Evolutionary conservation across 768 basidiomycete species (phyloP), one percentile per base, ranked within the genome.

Genomic region (Hortiboletus flavorubellus): DNA sequence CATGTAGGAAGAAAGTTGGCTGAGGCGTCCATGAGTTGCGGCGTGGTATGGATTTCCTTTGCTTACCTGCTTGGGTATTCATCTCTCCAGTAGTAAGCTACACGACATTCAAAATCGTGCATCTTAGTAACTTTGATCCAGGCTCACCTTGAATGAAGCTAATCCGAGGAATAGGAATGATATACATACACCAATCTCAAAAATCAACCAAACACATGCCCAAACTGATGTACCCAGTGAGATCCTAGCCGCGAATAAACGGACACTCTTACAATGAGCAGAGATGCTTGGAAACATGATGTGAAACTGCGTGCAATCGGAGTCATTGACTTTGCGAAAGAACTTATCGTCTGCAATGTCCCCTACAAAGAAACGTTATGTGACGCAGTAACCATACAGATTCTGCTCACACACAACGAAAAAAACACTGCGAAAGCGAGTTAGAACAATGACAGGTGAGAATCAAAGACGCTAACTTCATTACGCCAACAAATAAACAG

Each of bases 311-410:
- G 93, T 91, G 55, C 91, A 90, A 66, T 96, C 94, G 2, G 92
- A 93, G 64, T 93, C 91, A 65, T 96, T 96, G 29, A 86, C 80
- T 76, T 96, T 96, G 66, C 93, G 91, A 73, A 95, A 97, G 74
- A 95, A 92, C 53, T 90, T 81, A 67, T 98, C 94, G 68, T 98
- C 95, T 42, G 91, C 84, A 43, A 95, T 87, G 66, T 98, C 94
- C 94, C 91, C 91, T 93, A 64, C 55, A 23, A 49, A 60, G 44
- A 49, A 45, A 47, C 49, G 11, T 39, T 40, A 45, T 43, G 34
- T 14, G 23, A 46, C 29, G 38, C 8, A 8, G n/a, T 16, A 10
- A 45, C 39, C 35, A n/a, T n/a, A 39, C 21, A 40, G 29, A 49
- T 15, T 9, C 40, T 21, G 75, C 87, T 66, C 60, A 91, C 93